Evolutionary conservation across 2,329 filamentous ascomycete genomes (phyloP).

Genomic region (Stagonosporopsis chrysanthemi): DNA sequence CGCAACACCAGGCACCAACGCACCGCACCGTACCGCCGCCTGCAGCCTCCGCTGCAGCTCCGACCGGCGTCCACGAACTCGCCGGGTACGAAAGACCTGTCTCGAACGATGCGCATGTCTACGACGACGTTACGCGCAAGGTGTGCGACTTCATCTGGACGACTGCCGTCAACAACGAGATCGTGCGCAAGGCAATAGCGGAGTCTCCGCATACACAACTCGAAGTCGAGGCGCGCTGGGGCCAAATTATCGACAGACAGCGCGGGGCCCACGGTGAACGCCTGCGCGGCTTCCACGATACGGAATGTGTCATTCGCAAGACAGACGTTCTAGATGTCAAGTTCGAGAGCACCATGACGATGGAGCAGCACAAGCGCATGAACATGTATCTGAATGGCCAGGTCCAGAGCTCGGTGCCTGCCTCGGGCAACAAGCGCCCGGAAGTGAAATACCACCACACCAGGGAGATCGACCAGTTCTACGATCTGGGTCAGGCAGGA

Average conservation of each 20-base stretch:
- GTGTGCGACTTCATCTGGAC: constrained; percentile 84
- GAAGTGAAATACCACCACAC: constrained; percentile 82
- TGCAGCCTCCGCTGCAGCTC: constrained; percentile 16
- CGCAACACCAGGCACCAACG: constrained; percentile 27
- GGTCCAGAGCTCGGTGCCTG: constrained; percentile 62
- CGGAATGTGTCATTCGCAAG: constrained; percentile 50
- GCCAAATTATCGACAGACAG: constrained; percentile 75
- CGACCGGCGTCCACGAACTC: constrained; percentile 26
- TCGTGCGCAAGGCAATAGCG: constrained; percentile 60
- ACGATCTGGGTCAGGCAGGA: constrained; percentile 60
- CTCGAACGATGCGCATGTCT: constrained; percentile 69
- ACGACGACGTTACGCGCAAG: constrained; percentile 75
- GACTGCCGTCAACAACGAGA: constrained; percentile 72
- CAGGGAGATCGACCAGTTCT: constrained; percentile 84
- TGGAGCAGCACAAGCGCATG: constrained; percentile 85
- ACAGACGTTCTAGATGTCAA: constrained; percentile 34
- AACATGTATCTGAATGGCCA: constrained; percentile 84
- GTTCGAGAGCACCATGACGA: constrained; percentile 90
- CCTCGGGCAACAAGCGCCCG: constrained; percentile 56
- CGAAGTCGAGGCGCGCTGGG: constrained; percentile 94
- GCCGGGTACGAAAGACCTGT: constrained; percentile 65
- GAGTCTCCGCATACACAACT: constrained; percentile 72
- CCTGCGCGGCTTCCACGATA: constrained; percentile 73
- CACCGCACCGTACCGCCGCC: constrained; percentile 31
- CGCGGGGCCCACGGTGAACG: constrained; percentile 63